Evolutionary conservation across 257 asterid genomes (phyloP).

Genomic region (Catharanthus roseus): DNA sequence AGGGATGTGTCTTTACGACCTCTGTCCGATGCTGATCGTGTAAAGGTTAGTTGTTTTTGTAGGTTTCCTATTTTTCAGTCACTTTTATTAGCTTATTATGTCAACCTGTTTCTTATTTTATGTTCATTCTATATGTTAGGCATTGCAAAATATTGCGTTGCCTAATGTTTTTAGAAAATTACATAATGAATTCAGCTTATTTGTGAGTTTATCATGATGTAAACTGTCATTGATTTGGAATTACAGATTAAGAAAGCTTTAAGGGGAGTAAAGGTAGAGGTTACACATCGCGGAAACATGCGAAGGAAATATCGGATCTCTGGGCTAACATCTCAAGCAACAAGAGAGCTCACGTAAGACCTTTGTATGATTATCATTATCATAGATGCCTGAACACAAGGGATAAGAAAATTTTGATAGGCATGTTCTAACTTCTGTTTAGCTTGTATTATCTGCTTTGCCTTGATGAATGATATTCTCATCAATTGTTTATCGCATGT

Average conservation of each 20-base stretch:
- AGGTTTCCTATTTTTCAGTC: background rate
- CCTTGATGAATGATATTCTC: background rate
- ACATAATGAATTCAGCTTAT: background rate
- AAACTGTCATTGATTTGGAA: background rate
- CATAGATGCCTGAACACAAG: background rate
- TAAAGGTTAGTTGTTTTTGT: conserved; percentile 48
- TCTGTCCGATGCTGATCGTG: conserved; percentile 89
- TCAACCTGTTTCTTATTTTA: background rate
- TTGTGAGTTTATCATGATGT: background rate
- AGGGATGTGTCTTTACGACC: conserved; percentile 73
- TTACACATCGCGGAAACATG: conserved; percentile 95
- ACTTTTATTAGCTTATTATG: background rate
- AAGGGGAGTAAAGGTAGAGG: conserved; percentile 95
- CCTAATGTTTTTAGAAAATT: background rate
- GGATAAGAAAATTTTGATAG: background rate
- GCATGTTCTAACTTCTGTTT: background rate
- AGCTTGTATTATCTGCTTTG: background rate
- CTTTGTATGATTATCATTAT: background rate
- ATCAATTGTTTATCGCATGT: background rate
- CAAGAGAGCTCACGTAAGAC: conserved; percentile 82
- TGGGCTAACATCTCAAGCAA: conserved; percentile 89
- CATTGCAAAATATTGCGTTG: background rate
- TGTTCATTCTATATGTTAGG: too few species aligned
- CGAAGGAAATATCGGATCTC: conserved; percentile 87
- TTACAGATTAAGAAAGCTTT: conserved; percentile 86